Conservation (phyloP, 257 asterid genomes). For the Jacaranda copaia region DNA sequence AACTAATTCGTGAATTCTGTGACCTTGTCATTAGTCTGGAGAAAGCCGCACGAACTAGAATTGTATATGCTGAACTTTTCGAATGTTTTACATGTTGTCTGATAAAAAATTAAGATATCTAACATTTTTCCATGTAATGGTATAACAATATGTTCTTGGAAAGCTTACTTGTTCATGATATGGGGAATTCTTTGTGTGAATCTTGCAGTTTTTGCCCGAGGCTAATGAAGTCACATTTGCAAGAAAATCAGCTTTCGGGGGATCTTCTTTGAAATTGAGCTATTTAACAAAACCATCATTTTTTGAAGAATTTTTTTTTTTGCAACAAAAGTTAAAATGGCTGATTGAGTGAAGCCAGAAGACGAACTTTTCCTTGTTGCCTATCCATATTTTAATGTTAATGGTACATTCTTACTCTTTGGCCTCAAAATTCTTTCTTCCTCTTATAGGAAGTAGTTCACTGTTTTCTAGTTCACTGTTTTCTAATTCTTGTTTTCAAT, state of each 20-base stretch:
- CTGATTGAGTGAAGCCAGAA: constrained; percentile 81
- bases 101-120: background rate
- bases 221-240: constrained; percentile 90
- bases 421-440: background rate
- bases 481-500: constrained; percentile 19
- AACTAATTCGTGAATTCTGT: constrained; percentile 81
- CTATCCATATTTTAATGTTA: constrained; percentile 92
- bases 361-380: constrained; percentile 89
- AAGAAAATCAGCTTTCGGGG: constrained; percentile 73
- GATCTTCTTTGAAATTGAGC: constrained; percentile 79
- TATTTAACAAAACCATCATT: constrained; percentile 91
- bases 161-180: background rate
- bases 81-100: background rate
- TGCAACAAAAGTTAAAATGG: constrained; percentile 72
- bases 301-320: constrained; percentile 91
- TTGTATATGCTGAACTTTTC: constrained; percentile 54
- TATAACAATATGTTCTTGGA: background rate
- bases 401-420: constrained; percentile 52
- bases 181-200: background rate
- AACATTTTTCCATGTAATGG: background rate
- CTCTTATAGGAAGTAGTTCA: too few species aligned
- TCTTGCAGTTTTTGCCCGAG: constrained; percentile 88
- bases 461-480: too few species aligned
- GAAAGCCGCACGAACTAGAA: constrained; percentile 75
- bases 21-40: constrained; percentile 70